Conservation (phyloP, 495 filamentous ascomycete species). For the Neurospora sp. region DNA sequence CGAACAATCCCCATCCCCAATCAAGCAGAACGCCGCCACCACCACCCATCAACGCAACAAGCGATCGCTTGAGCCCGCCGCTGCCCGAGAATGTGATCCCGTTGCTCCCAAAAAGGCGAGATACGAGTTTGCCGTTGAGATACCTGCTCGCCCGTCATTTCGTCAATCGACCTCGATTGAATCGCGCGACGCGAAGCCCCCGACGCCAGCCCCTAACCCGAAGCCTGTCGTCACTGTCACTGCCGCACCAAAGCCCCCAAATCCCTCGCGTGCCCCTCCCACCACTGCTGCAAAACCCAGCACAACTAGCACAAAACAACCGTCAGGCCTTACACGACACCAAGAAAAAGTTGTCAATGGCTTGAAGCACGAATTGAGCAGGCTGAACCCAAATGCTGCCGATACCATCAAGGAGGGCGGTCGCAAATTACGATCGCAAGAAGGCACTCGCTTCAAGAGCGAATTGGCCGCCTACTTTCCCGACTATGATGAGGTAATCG, state of each 20-base stretch:
- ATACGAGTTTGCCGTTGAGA: constrained; percentile 30
- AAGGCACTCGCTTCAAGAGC: constrained; percentile 62
- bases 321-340: constrained; percentile 27
- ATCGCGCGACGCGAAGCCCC: constrained; percentile 22
- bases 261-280: constrained; percentile 11
- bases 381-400: constrained; percentile 31
- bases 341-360: constrained; percentile 41
- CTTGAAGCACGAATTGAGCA: constrained; percentile 41
- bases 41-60: constrained; percentile 10
- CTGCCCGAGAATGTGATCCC: constrained; percentile 6
- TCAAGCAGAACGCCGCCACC: constrained; percentile 2
- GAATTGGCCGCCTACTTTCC: constrained; percentile 81
- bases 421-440: constrained; percentile 46
- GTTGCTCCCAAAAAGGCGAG: constrained; percentile 11
- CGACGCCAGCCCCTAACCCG: constrained; percentile 11
- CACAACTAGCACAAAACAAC: constrained; percentile 9
- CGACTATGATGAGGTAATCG: constrained; percentile 84
- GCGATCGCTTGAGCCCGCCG: constrained; percentile 12
- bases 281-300: constrained; percentile 3
- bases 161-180: constrained; percentile 15
- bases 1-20: background rate
- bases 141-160: constrained; percentile 21
- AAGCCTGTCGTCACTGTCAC: constrained; percentile 24
- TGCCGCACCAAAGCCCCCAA: constrained; percentile 14
- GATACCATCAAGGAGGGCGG: constrained; percentile 34